phyloP scores from a whole-genome alignment of 139 green algal species.

The Dunaliella sp. region DNA sequence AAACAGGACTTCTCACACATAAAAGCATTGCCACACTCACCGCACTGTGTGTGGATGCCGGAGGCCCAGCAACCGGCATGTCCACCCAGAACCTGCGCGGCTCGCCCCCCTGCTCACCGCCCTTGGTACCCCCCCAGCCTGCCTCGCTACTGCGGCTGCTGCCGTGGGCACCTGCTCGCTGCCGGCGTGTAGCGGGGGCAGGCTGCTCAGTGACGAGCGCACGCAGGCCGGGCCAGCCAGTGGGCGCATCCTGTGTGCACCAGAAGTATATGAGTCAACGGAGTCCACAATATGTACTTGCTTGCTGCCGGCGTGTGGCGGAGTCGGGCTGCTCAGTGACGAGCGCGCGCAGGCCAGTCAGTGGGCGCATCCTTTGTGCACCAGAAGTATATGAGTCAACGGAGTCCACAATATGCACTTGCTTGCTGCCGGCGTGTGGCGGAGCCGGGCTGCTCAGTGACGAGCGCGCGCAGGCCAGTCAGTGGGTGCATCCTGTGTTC shows the following conservation, averaged over 20 bases:
- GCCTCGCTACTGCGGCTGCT: neutral
- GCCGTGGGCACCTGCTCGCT: neutral
- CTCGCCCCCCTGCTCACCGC: neutral
- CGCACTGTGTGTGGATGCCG: neutral
- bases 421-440: neutral
- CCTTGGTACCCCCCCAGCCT: neutral
- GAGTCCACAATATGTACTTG: too few relatives aligned
- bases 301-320: neutral
- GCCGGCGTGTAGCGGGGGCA: too few relatives aligned
- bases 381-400: too few relatives aligned
- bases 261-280: too few relatives aligned
- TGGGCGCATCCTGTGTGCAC: constrained; percentile 17
- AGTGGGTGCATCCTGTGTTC: constrained; percentile 17
- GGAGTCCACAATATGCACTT: too few relatives aligned
- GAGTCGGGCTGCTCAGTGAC: constrained; percentile 45
- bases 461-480: constrained; percentile 60
- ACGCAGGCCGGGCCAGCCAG: constrained; percentile 58
- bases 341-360: constrained; percentile 59
- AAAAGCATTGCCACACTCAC: too few relatives aligned
- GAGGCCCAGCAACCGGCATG: constrained; percentile 23
- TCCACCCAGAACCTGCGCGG: constrained; percentile 39
- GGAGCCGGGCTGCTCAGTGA: constrained; percentile 42
- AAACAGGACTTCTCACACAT: too few relatives aligned
- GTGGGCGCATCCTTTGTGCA: constrained; percentile 16
- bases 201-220: constrained; percentile 53